Percentiles rank a stretch among this genome's conserved stretches.
Evolutionary conservation across 2,329 filamentous ascomycete species (phyloP).

Genomic region (Scolecobasidium constrictum): DNA sequence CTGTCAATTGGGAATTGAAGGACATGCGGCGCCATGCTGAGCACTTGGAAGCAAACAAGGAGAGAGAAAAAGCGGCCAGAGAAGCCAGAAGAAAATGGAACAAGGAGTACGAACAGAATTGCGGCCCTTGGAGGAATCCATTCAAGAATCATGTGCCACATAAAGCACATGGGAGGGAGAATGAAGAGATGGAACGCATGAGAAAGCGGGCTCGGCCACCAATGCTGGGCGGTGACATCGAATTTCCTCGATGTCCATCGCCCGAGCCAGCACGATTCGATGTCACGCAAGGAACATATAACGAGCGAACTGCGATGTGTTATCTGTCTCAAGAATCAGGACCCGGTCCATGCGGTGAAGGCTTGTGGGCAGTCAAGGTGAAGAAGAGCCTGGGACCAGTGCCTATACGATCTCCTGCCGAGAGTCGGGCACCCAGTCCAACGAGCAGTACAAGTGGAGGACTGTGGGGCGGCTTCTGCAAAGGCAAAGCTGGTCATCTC

Average conservation of each 20-base stretch:
- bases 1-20: constrained; percentile 57
- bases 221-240: constrained; percentile 75
- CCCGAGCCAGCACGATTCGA: constrained; percentile 79
- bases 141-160: constrained; percentile 11
- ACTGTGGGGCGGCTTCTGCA: constrained; percentile 68
- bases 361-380: constrained; percentile 50
- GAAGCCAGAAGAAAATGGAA: constrained; percentile 7
- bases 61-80: constrained; percentile 14
- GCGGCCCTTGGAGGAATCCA: constrained; percentile 28
- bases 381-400: neutral
- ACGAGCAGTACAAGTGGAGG: constrained; percentile 41
- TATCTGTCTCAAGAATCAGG: constrained; percentile 32
- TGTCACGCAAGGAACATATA: constrained; percentile 52
- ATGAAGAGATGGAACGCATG: constrained; percentile 38
- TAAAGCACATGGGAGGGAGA: neutral
- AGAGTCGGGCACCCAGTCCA: constrained; percentile 37
- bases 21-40: constrained; percentile 73
- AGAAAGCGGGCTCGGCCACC: constrained; percentile 58
- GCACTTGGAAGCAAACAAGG: constrained; percentile 41
- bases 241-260: constrained; percentile 71
- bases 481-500: constrained; percentile 22
- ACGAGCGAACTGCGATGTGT: constrained; percentile 38
- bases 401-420: constrained; percentile 21
- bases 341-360: constrained; percentile 38
- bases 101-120: neutral